These are phyloP conservation scores for Blastomyces gilchristii DNA, from an alignment of 2,329 filamentous ascomycete genomes.

Conservation along the genomic window DNA sequence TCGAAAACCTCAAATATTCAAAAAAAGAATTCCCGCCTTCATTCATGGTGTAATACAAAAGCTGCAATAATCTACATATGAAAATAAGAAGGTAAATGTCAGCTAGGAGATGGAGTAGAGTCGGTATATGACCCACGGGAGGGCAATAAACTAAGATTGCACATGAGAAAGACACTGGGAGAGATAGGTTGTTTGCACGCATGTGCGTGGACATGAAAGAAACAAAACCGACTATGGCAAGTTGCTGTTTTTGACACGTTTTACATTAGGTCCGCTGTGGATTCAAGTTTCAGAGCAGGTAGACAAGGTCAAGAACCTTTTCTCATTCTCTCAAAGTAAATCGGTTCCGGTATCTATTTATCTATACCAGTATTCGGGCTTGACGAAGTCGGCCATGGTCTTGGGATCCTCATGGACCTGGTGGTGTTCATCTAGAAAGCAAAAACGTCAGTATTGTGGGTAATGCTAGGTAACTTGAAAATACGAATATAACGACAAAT, in stretches of 20 bases:
- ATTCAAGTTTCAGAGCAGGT: not conserved
- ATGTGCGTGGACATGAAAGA: not conserved
- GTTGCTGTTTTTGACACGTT: not conserved
- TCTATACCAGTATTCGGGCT: slow-evolving; percentile 80
- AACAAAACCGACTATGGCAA: not conserved
- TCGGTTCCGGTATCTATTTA: slow-evolving; percentile 22
- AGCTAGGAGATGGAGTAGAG: not conserved
- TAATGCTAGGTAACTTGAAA: not conserved
- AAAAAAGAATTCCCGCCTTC: not conserved
- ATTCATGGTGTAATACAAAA: slow-evolving; percentile 3
- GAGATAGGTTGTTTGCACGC: not conserved
- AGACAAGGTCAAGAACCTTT: not conserved
- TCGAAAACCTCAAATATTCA: not conserved
- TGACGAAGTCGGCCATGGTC: slow-evolving; percentile 93
- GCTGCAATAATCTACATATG: slow-evolving; percentile 3
- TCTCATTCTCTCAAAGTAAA: not conserved
- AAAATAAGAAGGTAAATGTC: slow-evolving; percentile 5
- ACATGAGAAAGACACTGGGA: not conserved
- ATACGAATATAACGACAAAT: not conserved
- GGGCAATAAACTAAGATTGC: not conserved
- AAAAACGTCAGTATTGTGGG: slow-evolving; percentile 10
- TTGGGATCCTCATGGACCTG: slow-evolving; percentile 63
- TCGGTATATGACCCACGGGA: not conserved
- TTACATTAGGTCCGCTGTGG: not conserved
- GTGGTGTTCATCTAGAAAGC: slow-evolving; percentile 30